Evolutionary conservation across 2,329 filamentous ascomycete genomes (phyloP).

Genomic region (Sodiomyces alkalinus): DNA sequence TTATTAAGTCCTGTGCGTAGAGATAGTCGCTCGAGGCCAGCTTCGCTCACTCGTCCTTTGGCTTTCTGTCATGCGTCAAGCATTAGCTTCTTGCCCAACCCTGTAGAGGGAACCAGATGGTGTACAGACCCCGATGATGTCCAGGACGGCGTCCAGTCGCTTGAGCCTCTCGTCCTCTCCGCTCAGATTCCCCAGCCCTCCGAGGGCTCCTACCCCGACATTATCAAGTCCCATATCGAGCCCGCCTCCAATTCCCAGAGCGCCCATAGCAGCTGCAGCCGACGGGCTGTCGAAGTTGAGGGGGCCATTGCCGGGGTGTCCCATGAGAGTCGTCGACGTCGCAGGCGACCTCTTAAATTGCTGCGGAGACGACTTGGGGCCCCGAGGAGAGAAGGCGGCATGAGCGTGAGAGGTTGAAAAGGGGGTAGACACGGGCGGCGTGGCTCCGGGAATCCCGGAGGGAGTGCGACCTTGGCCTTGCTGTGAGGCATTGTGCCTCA

Average conservation of each 20-base stretch:
- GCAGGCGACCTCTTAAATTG: conserved; percentile 50
- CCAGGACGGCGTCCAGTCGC: conserved; percentile 35
- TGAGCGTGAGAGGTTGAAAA: conserved; percentile 41
- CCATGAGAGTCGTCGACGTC: conserved; percentile 30
- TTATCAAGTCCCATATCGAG: conserved; percentile 39
- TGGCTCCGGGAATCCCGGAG: conserved; percentile 37
- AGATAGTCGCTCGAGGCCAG: conserved; percentile 57
- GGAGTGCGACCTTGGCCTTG: conserved; percentile 33
- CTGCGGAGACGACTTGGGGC: conserved; percentile 45
- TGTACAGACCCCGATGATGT: conserved; percentile 29
- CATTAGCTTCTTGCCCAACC: conserved; percentile 14
- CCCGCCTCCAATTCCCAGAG: conserved; percentile 30
- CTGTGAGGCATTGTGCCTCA: conserved; percentile 8
- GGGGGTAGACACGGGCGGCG: conserved; percentile 51
- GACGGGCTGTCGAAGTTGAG: conserved; percentile 51
- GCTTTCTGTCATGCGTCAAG: conserved; percentile 5
- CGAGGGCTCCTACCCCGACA: conserved; percentile 29
- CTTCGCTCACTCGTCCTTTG: conserved; percentile 55
- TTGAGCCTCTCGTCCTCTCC: conserved; percentile 40
- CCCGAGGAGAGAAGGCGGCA: conserved; percentile 44
- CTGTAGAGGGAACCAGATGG: conserved; percentile 16
- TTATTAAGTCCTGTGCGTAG: conserved; percentile 51
- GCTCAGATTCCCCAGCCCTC: conserved; percentile 22
- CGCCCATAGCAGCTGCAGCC: conserved; percentile 45
- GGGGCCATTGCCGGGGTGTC: conserved; percentile 26